Evolutionary conservation across 148 eudicot species (phyloP), one percentile per base, ranked within the genome.

Genomic region (Rhododendron molle): DNA sequence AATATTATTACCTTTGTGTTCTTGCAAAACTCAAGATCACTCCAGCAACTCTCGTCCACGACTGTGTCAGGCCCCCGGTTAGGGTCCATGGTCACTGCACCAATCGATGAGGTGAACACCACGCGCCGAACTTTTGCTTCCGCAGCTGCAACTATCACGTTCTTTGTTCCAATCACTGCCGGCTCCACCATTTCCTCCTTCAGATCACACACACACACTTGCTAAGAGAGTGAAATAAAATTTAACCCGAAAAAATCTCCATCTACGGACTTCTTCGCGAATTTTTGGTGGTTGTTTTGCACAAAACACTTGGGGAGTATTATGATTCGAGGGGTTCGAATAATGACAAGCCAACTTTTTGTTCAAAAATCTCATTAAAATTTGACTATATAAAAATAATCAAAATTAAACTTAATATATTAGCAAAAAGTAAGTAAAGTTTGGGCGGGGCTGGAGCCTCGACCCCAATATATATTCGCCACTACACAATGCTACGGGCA

Each of bases 101-200:
- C 99, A 2, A 96, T 94, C 2, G 99, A 95, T 1, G 98, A 96
- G 3, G 99, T 96, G 88, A 96, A 92, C 23, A 97, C 98, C 78
- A 97, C 99, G 1, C 98, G 98, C 83, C 93, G 90, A 52, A 95
- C 98, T 38, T 92, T 91, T n/a, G 95, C 92, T 69, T 93, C 95
- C 0, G 94, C 92, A 13, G 98, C 95, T 23, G 98, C 98, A 30
- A 83, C 83, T 81, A 97, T 93, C 88, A 97, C 98, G 85, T 94
- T 88, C 85, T 89, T 90, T 3, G 99, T 91, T 43, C 99, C 99
- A 0, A 83, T 90, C 82, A 97, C 98, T 8, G 99, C 99, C 13
- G 99, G 98, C 84, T 95, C 98, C 89, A 97, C 96, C 99, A 97
- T 97, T 93, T 95, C 93, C 86, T 94, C 95, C 99, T 96, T 81